Evolutionary conservation across 2,329 filamentous ascomycete species (phyloP).

Genomic region (Thielaviopsis populi): DNA sequence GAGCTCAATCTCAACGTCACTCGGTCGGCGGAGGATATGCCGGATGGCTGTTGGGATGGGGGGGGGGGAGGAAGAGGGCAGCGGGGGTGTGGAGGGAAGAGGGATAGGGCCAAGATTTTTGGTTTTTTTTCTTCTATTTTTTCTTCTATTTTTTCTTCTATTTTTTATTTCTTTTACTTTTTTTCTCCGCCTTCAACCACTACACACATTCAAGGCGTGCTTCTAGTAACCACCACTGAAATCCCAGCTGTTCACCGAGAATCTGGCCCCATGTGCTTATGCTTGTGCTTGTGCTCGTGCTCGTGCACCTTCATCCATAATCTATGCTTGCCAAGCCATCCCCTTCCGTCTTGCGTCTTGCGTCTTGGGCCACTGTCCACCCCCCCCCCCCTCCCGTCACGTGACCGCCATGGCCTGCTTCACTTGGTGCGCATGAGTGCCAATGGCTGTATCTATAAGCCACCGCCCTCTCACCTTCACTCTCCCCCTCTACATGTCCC

Average conservation of each 20-base stretch:
- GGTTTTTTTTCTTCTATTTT: neutral
- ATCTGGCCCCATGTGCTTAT: neutral
- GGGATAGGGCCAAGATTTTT: neutral
- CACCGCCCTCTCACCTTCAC: too few species aligned
- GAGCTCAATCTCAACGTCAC: constrained; percentile 11
- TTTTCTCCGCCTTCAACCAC: neutral
- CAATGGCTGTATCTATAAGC: too few species aligned
- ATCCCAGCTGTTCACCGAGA: constrained; percentile 1
- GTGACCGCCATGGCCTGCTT: neutral
- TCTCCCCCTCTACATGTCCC: too few species aligned
- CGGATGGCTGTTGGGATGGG: neutral
- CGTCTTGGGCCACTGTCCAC: too few species aligned
- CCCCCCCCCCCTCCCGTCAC: neutral
- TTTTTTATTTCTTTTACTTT: neutral
- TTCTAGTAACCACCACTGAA: constrained; percentile 2
- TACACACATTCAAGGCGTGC: neutral
- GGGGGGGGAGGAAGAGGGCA: neutral
- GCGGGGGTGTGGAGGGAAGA: neutral
- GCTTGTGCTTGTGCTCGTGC: neutral
- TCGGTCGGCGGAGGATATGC: neutral
- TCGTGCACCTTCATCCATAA: neutral
- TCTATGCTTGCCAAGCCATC: neutral
- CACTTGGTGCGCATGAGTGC: too few species aligned
- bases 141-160: too few species aligned
- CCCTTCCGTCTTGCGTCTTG: too few species aligned